Percentiles rank a stretch among this genome's conserved stretches.
Conservation (phyloP, 805 yeast species). For the Saccharomycopsis vini region DNA sequence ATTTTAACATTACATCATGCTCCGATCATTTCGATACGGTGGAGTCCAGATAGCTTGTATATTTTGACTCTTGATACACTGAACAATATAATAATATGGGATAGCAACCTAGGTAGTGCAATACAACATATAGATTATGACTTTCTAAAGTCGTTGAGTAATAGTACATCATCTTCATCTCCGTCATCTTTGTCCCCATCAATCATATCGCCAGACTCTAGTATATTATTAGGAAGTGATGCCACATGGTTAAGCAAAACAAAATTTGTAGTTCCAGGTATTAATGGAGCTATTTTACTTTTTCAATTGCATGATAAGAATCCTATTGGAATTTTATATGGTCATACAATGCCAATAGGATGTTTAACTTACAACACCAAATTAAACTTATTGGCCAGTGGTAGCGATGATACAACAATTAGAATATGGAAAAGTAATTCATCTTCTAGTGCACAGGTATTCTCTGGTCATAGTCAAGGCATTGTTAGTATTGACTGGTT, state of each 20-base stretch:
- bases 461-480: constrained; percentile 50
- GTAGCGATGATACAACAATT: constrained; percentile 68
- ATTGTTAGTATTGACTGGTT: constrained; percentile 52
- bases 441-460: constrained; percentile 39
- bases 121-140: constrained; percentile 35
- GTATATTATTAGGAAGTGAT: constrained; percentile 5
- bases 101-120: constrained; percentile 43
- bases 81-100: constrained; percentile 56
- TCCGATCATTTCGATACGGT: constrained; percentile 46
- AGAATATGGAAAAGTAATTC: constrained; percentile 70
- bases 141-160: constrained; percentile 11
- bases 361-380: constrained; percentile 43
- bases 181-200: too few species aligned
- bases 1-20: constrained; percentile 43
- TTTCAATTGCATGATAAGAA: constrained; percentile 37
- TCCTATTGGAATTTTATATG: constrained; percentile 46
- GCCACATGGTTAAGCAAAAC: constrained; percentile 63
- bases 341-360: constrained; percentile 58
- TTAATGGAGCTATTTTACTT: constrained; percentile 44
- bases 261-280: constrained; percentile 65
- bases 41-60: constrained; percentile 51
- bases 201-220: background rate
- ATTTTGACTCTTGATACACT: constrained; percentile 53
- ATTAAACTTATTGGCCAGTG: constrained; percentile 53
- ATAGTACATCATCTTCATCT: too few species aligned